Evolutionary conservation across 1,284 basidiomycete genomes (phyloP).

Genomic region (Anthracocystis walkeri): DNA sequence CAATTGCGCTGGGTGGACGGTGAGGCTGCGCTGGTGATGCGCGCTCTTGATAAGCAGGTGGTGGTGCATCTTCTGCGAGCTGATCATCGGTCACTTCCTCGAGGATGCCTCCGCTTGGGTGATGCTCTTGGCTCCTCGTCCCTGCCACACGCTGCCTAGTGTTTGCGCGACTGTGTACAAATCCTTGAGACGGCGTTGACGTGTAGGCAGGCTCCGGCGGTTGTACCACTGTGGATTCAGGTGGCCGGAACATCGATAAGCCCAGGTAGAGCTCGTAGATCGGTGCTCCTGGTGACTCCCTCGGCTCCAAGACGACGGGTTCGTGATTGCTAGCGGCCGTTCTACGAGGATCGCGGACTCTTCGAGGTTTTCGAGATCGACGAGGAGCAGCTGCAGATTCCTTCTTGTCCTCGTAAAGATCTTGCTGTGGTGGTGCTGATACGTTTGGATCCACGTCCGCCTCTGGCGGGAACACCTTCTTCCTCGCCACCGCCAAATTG

Average conservation of each 20-base stretch:
- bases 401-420: background rate
- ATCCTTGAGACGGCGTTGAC: too few relatives aligned
- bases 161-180: too few relatives aligned
- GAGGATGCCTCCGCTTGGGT: too few relatives aligned
- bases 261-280: too few relatives aligned
- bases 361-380: too few relatives aligned
- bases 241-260: too few relatives aligned
- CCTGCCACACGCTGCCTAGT: too few relatives aligned
- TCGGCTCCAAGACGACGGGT: background rate
- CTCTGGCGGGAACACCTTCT: background rate
- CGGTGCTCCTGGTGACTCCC: too few relatives aligned
- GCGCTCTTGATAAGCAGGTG: background rate
- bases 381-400: background rate
- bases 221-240: too few relatives aligned
- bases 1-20: background rate
- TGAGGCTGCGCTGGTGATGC: background rate
- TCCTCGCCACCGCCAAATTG: slow-evolving; percentile 7
- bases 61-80: background rate
- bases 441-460: background rate
- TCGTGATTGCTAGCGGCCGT: background rate
- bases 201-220: too few relatives aligned
- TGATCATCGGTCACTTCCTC: background rate
- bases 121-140: too few relatives aligned
- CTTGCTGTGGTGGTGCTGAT: background rate
- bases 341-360: background rate